Evolutionary conservation across 192 early-diverging fungal species (phyloP), one percentile per base, ranked within the genome.

Genomic region (Coemansia sp.): DNA sequence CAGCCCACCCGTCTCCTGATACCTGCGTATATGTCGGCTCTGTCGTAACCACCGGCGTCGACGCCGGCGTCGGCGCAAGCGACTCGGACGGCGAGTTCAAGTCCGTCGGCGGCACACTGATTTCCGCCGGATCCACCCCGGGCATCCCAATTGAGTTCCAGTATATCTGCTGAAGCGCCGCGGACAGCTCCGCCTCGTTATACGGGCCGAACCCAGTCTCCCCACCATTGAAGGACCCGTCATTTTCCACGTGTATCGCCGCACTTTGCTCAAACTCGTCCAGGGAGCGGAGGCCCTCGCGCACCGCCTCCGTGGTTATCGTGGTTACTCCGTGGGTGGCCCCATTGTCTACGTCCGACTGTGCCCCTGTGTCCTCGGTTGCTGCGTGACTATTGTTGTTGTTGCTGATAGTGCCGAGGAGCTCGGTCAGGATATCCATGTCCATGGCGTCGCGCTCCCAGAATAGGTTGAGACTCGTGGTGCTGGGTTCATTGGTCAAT

Each of bases 101-200:
- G 1, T 44, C 45, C 25, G 30, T 46, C n/a, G 51, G 29, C 3
- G 46, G 54, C 6, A 58, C 21, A 40, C 51, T 46, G 25, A 62
- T 40, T 2, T 42, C 47, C 22, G 60, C 40, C 5, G 60, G 40
- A 31, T 27, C 44, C 23, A 47, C 51, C 16, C 48, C 30, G 4
- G 68, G 68, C 21, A 73, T 48, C 6, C 61, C 60, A 6, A 73
- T 30, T 18, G 71, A 67, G 7, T 55, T 56, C 69, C 75, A 71
- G 62, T 65, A 71, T 31, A 77, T 67, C 51, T 77, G 75, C 57
- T 67, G 69, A 29, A 77, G 62, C 22, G 69, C 75, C 10, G 69
- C 75, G 12, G 75, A 77, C 32, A 77, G 60, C 46, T 77, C 75
- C 0, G 53, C 73, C 49, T 76, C 62, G 19, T 69, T 69, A 29